Conservation (phyloP, 805 yeast genomes). For the Candida railenensis region DNA sequence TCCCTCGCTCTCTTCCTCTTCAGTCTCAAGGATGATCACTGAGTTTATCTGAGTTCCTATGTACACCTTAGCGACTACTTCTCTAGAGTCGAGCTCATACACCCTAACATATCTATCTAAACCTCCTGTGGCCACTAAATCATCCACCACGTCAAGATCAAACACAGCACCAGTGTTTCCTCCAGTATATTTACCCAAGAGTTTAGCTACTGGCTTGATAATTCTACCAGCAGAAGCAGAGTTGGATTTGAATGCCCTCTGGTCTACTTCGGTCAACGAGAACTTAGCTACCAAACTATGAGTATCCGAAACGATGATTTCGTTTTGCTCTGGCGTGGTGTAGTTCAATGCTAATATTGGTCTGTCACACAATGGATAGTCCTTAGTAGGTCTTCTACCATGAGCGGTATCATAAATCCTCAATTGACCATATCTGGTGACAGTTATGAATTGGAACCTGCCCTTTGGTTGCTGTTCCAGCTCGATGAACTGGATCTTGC, state of each 20-base stretch:
- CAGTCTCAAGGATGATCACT: constrained; percentile 50
- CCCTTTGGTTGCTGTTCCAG: constrained; percentile 30
- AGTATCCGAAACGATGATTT: constrained; percentile 69
- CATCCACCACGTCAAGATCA: constrained; percentile 51
- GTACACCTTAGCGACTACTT: constrained; percentile 67
- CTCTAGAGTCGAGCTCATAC: constrained; percentile 60
- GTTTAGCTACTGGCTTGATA: constrained; percentile 44
- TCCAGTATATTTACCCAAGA: constrained; percentile 62
- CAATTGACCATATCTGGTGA: constrained; percentile 74
- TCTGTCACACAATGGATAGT: constrained; percentile 52
- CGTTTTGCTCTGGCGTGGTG: constrained; percentile 33
- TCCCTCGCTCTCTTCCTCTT: constrained; percentile 32
- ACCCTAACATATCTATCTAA: constrained; percentile 84
- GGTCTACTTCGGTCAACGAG: constrained; percentile 33
- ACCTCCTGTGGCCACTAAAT: constrained; percentile 72
- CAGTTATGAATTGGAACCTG: constrained; percentile 55
- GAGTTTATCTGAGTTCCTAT: constrained; percentile 68
- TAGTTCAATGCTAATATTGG: constrained; percentile 47
- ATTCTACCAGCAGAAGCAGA: constrained; percentile 49
- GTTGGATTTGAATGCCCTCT: constrained; percentile 31
- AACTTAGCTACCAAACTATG: constrained; percentile 63
- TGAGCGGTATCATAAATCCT: constrained; percentile 68
- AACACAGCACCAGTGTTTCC: constrained; percentile 71
- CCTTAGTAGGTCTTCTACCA: constrained; percentile 67
- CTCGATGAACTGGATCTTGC: constrained; percentile 50